phyloP scores from a whole-genome alignment of 208 protist genomes.

The Borovskyia barvae region DNA sequence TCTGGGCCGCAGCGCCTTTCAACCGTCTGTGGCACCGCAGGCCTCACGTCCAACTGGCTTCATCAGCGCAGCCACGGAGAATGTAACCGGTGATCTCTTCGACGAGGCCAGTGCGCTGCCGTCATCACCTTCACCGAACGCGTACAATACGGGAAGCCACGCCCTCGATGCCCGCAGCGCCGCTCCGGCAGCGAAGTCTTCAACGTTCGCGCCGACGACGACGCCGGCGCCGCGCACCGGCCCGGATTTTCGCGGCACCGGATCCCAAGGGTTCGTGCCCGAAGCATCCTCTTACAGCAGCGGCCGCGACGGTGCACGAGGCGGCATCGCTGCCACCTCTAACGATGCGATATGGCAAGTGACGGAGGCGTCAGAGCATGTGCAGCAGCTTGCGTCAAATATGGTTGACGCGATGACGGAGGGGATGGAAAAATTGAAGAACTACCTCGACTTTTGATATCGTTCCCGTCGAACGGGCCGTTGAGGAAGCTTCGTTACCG shows the following conservation, averaged over 20 bases:
- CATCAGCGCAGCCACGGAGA: slow-evolving; percentile 22
- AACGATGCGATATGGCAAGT: slow-evolving; percentile 61
- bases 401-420: too few relatives aligned
- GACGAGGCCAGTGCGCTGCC: slow-evolving; percentile 15
- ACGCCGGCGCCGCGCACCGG: slow-evolving; percentile 26
- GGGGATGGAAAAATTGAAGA: too few relatives aligned
- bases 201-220: background rate
- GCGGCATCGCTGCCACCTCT: slow-evolving; percentile 1
- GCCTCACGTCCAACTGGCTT: slow-evolving; percentile 21
- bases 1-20: background rate
- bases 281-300: slow-evolving; percentile 10
- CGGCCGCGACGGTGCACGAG: slow-evolving; percentile 2
- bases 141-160: background rate
- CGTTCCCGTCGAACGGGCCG: too few relatives aligned
- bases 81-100: slow-evolving; percentile 29
- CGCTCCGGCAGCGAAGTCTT: background rate
- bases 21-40: slow-evolving; percentile 5
- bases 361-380: slow-evolving; percentile 41
- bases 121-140: slow-evolving; percentile 5
- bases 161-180: slow-evolving; percentile 4
- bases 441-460: too few relatives aligned
- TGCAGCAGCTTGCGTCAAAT: too few relatives aligned
- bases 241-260: slow-evolving; percentile 64
- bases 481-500: too few relatives aligned
- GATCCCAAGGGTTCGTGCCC: slow-evolving; percentile 50